A percentile compares a stretch with the other conserved stretches of the same genome.
Evolutionary conservation across 2,329 filamentous ascomycete genomes (phyloP).

Genomic region (Paracoccidioides brasiliensis): DNA sequence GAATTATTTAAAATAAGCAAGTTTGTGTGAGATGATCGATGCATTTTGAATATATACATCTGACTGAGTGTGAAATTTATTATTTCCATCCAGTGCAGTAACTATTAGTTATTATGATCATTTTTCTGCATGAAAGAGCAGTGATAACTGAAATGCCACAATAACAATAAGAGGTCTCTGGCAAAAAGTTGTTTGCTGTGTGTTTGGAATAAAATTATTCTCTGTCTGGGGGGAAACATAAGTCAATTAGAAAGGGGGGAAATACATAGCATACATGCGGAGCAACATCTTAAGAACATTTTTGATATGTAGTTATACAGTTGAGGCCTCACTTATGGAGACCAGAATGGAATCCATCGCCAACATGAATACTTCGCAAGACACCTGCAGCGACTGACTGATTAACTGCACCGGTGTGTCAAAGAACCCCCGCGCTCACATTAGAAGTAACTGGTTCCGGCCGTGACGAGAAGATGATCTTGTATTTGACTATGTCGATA

Average conservation of each 20-base stretch:
- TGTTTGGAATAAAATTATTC: too few species aligned
- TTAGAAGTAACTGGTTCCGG: constrained; percentile 59
- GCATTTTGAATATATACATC: too few species aligned
- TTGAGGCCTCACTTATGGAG: background rate
- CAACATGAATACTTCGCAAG: background rate
- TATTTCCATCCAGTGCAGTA: background rate
- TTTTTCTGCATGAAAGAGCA: background rate
- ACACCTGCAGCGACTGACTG: too few species aligned
- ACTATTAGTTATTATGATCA: too few species aligned
- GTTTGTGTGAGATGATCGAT: background rate
- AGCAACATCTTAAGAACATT: background rate
- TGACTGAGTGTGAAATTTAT: background rate
- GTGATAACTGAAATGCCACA: background rate
- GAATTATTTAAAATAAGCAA: too few species aligned
- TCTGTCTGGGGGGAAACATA: background rate
- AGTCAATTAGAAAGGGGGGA: background rate
- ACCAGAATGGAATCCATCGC: background rate
- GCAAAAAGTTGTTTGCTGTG: too few species aligned
- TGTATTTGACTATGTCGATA: constrained; percentile 75
- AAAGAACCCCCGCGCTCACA: background rate
- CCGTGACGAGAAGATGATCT: constrained; percentile 68
- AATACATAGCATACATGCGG: background rate
- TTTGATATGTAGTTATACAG: background rate
- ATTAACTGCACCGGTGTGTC: background rate
- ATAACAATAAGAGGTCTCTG: background rate